Evolutionary conservation across 345 rosid species (phyloP).

Genomic region (Lumnitzera littorea): DNA sequence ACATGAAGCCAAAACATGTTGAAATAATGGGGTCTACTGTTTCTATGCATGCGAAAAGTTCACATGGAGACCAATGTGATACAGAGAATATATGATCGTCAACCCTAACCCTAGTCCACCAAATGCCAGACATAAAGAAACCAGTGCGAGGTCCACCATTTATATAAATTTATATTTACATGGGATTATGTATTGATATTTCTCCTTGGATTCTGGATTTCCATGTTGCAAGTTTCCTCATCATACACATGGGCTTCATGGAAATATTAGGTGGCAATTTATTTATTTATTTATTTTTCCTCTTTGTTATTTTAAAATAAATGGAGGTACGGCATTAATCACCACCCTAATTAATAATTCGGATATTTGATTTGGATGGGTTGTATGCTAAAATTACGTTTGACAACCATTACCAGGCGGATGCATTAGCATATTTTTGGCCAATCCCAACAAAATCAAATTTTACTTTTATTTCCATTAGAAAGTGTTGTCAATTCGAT

Average conservation of each 20-base stretch:
- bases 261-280: constrained; percentile 2
- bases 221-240: constrained; percentile 40
- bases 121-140: constrained; percentile 21
- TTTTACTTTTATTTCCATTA: too few relatives aligned
- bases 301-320: not conserved
- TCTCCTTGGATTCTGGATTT: constrained; percentile 35
- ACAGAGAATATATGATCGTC: not conserved
- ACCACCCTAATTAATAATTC: too few relatives aligned
- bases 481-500: too few relatives aligned
- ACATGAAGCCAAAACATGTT: constrained; percentile 7
- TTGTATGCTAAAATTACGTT: too few relatives aligned
- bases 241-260: constrained; percentile 27
- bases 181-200: constrained; percentile 6
- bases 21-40: not conserved
- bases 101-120: constrained; percentile 7
- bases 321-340: not conserved
- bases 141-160: constrained; percentile 17
- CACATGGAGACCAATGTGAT: not conserved
- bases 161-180: not conserved
- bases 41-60: not conserved
- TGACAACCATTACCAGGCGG: too few relatives aligned
- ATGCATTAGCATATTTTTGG: too few relatives aligned
- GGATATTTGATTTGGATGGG: too few relatives aligned
- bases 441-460: too few relatives aligned
- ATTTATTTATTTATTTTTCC: not conserved